A percentile compares a stretch with the other conserved stretches of the same genome.
Conservation (phyloP, 1,284 basidiomycete species). For the Cutaneotrichosporon sp. region DNA sequence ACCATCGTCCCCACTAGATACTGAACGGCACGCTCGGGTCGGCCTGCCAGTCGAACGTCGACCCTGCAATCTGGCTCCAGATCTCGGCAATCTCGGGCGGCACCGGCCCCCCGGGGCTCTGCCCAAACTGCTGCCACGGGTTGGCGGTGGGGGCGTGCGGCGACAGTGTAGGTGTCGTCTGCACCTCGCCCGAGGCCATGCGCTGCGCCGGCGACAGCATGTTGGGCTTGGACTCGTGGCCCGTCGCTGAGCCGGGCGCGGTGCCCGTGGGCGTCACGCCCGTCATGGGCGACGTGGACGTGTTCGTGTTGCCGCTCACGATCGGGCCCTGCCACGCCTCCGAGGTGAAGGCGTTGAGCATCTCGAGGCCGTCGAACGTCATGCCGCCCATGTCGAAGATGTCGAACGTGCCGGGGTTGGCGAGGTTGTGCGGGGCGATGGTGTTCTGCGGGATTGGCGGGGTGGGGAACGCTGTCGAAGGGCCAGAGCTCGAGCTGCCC, state of each 20-base stretch:
- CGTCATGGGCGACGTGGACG: slow-evolving; percentile 4
- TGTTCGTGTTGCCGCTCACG: background rate
- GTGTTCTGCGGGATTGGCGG: slow-evolving; percentile 4
- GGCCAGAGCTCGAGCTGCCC: background rate
- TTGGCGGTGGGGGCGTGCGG: background rate
- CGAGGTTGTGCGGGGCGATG: slow-evolving; percentile 5
- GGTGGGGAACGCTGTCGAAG: slow-evolving; percentile 4
- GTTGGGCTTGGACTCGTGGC: background rate
- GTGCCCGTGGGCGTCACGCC: background rate
- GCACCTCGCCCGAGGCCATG: slow-evolving; percentile 5
- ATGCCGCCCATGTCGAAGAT: slow-evolving; percentile 50
- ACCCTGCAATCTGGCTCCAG: slow-evolving; percentile 48
- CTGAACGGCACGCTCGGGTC: slow-evolving; percentile 52
- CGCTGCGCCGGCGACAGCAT: slow-evolving; percentile 7
- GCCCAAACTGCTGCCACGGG: slow-evolving; percentile 10
- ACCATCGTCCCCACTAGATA: slow-evolving; percentile 27
- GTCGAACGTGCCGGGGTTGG: slow-evolving; percentile 7
- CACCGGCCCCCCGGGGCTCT: slow-evolving; percentile 13
- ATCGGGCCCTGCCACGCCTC: slow-evolving; percentile 24
- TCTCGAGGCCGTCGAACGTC: slow-evolving; percentile 48
- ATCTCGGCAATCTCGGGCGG: slow-evolving; percentile 34
- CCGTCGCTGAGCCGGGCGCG: too few relatives aligned
- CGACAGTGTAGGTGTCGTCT: slow-evolving; percentile 1
- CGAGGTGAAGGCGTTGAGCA: slow-evolving; percentile 48
- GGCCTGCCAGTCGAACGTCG: slow-evolving; percentile 48